These are phyloP conservation scores for Leishmania major DNA, from an alignment of 208 protist species.

Conservation along the genomic window DNA sequence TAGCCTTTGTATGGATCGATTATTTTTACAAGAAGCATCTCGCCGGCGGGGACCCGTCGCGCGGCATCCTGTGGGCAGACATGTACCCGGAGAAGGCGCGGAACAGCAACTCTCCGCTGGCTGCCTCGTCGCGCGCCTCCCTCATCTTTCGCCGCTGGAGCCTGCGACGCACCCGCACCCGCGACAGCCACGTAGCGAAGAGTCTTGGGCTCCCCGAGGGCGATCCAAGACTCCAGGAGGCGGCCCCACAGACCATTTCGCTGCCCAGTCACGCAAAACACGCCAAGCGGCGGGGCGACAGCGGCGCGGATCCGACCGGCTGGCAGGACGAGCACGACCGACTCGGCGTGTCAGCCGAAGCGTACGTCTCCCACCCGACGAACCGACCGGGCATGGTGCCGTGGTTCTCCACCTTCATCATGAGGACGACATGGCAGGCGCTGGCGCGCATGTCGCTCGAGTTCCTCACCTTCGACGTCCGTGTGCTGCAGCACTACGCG, in stretches of 20 bases:
- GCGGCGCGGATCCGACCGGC: background rate
- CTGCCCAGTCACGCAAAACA: background rate
- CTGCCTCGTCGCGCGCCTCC: slow-evolving; percentile 1
- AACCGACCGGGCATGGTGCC: slow-evolving; percentile 82
- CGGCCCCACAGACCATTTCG: slow-evolving; percentile 10
- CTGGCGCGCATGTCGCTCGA: slow-evolving; percentile 47
- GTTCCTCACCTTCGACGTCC: slow-evolving; percentile 85
- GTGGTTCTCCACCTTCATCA: slow-evolving; percentile 84
- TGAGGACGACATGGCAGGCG: slow-evolving; percentile 66
- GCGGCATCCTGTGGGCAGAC: slow-evolving; percentile 79
- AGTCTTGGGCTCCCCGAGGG: slow-evolving; percentile 16
- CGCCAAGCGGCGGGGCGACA: background rate
- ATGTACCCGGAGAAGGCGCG: slow-evolving; percentile 43
- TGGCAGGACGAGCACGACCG: slow-evolving; percentile 27
- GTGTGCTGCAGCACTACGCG: slow-evolving; percentile 41
- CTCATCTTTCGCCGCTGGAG: slow-evolving; percentile 16
- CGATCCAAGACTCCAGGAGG: slow-evolving; percentile 25
- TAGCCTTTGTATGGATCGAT: slow-evolving; percentile 58
- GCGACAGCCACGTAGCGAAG: background rate
- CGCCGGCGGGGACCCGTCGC: slow-evolving; percentile 59
- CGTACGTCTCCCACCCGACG: slow-evolving; percentile 40
- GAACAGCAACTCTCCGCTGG: background rate
- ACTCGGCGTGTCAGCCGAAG: slow-evolving; percentile 1
- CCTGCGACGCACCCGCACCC: background rate
- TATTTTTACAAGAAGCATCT: slow-evolving; percentile 66